Evolutionary conservation across 2,329 filamentous ascomycete species (phyloP).

Genomic region (Annulohypoxylon truncatum): DNA sequence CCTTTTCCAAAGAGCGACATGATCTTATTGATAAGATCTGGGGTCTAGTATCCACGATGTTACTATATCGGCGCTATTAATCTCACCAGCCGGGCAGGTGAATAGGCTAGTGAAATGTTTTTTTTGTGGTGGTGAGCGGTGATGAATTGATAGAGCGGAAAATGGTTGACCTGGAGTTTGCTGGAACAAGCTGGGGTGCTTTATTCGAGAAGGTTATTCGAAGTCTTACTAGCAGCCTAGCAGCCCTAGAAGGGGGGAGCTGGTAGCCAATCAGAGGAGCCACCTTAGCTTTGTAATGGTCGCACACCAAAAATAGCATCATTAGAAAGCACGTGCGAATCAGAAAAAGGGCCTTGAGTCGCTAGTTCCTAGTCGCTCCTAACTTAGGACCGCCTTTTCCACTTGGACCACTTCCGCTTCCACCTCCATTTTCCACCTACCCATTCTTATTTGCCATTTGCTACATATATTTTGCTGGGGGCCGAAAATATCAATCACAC

Average conservation of each 20-base stretch:
- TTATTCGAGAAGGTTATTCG: slow-evolving; percentile 25
- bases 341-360: neutral
- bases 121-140: slow-evolving; percentile 1
- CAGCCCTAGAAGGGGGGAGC: slow-evolving; percentile 42
- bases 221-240: slow-evolving; percentile 45
- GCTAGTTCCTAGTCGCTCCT: neutral
- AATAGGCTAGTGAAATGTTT: neutral
- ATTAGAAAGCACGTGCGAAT: slow-evolving; percentile 44
- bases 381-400: neutral
- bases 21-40: slow-evolving; percentile 5
- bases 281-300: slow-evolving; percentile 44
- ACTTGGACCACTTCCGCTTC: neutral
- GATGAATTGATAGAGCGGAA: slow-evolving; percentile 21
- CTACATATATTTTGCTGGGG: slow-evolving; percentile 15
- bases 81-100: slow-evolving; percentile 12
- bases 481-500: slow-evolving; percentile 6
- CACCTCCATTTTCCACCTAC: neutral
- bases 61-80: slow-evolving; percentile 13
- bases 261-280: slow-evolving; percentile 37
- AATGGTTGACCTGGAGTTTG: slow-evolving; percentile 13
- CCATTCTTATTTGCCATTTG: neutral
- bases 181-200: neutral
- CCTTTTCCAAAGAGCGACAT: neutral
- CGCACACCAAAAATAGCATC: slow-evolving; percentile 44
- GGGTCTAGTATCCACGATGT: slow-evolving; percentile 9